phyloP scores from a whole-genome alignment of 1,284 basidiomycete genomes.

The Waitea zeae region DNA sequence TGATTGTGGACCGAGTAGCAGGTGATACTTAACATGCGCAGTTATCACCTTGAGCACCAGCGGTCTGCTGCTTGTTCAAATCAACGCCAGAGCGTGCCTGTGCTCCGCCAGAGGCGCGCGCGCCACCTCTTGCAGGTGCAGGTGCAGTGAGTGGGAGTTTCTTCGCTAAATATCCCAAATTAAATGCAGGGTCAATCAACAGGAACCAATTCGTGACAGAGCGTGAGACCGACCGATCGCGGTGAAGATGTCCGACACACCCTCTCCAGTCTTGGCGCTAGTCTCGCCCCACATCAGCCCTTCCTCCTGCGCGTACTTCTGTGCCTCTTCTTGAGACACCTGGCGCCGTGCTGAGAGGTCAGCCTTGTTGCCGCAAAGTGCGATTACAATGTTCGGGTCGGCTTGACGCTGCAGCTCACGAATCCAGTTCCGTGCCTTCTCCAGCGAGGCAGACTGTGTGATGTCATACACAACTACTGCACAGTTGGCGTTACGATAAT shows the following conservation, averaged over 20 bases:
- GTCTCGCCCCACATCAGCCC: conserved; percentile 93
- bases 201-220: conserved; percentile 2
- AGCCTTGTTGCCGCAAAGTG: conserved; percentile 90
- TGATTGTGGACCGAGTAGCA: too few species aligned
- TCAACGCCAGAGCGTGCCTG: too few species aligned
- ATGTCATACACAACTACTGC: conserved; percentile 81
- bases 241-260: conserved; percentile 79
- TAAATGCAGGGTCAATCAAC: conserved; percentile 6
- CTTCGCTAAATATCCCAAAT: too few species aligned
- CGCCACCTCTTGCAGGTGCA: too few species aligned
- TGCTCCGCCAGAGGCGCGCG: too few species aligned
- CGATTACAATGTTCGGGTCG: conserved; percentile 91
- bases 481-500: conserved; percentile 81
- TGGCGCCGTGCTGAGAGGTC: conserved; percentile 75
- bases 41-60: too few species aligned
- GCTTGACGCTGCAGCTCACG: conserved; percentile 93
- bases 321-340: conserved; percentile 71
- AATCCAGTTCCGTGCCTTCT: conserved; percentile 96
- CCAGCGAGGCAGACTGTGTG: conserved; percentile 74
- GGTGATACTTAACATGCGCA: too few species aligned
- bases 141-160: too few species aligned
- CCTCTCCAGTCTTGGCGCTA: conserved; percentile 86
- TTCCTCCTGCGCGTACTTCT: conserved; percentile 91
- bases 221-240: conserved; percentile 65
- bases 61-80: too few species aligned